A percentile compares a stretch with the other conserved stretches of the same genome.
Conservation (phyloP, 139 green algal species). For the Coccomyxa sp. region DNA sequence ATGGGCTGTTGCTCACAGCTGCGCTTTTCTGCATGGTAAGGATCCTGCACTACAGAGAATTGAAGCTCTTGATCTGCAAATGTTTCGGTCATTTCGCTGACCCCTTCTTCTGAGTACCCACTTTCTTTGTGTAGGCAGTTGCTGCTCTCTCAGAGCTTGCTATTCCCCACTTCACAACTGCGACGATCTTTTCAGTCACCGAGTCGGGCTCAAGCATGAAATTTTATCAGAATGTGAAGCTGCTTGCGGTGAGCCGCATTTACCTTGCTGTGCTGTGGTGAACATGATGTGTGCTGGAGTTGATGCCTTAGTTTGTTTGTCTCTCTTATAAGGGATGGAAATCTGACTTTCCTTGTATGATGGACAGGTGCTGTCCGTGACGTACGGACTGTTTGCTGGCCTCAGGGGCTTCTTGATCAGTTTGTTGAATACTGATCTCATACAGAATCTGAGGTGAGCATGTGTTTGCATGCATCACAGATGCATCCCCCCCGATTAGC, state of each 20-base stretch:
- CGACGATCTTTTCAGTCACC: constrained; percentile 59
- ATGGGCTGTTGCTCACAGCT: not conserved
- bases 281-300: not conserved
- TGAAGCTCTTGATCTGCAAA: not conserved
- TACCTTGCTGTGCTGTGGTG: not conserved
- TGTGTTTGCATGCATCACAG: not conserved
- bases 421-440: constrained; percentile 71
- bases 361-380: constrained; percentile 4
- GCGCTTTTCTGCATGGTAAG: constrained; percentile 10
- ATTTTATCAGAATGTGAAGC: constrained; percentile 40
- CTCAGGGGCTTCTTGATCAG: constrained; percentile 67
- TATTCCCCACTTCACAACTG: constrained; percentile 72
- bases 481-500: not conserved
- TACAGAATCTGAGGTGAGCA: constrained; percentile 50
- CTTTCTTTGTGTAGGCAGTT: constrained; percentile 5
- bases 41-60: not conserved
- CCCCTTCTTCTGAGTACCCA: not conserved
- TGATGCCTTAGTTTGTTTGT: not conserved
- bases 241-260: constrained; percentile 13
- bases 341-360: not conserved
- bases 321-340: not conserved
- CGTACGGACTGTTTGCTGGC: constrained; percentile 55
- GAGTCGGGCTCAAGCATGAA: constrained; percentile 7
- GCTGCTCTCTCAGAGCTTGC: constrained; percentile 52
- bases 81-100: not conserved